These are phyloP conservation scores for Madurella mycetomatis DNA, from an alignment of 2,329 filamentous ascomycete genomes.

Conservation along the genomic window DNA sequence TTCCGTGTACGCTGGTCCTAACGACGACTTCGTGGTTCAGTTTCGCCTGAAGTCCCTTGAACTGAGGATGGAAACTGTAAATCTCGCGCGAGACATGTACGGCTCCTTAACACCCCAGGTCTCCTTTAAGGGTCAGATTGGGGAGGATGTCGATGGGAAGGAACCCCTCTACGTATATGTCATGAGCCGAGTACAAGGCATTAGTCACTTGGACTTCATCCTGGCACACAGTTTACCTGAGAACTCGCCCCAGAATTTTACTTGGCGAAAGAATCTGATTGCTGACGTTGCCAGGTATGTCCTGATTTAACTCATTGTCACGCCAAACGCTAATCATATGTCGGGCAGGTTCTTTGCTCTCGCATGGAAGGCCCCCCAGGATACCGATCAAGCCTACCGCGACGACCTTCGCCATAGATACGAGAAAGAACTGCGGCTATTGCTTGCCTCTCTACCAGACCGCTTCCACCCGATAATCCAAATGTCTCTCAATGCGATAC, in stretches of 20 bases:
- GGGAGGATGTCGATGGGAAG: slow-evolving; percentile 20
- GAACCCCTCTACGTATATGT: slow-evolving; percentile 36
- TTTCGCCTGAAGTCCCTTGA: slow-evolving; percentile 13
- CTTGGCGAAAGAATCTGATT: slow-evolving; percentile 35
- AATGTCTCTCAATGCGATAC: slow-evolving; percentile 30
- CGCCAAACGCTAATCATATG: not conserved
- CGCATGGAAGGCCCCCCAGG: slow-evolving; percentile 35
- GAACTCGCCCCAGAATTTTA: slow-evolving; percentile 24
- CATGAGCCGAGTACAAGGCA: slow-evolving; percentile 33
- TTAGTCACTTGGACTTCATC: slow-evolving; percentile 36
- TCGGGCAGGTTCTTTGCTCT: slow-evolving; percentile 37
- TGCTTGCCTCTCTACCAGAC: slow-evolving; percentile 32
- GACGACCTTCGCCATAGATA: slow-evolving; percentile 27
- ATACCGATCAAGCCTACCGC: slow-evolving; percentile 27
- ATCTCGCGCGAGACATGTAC: slow-evolving; percentile 2
- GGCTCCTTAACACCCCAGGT: slow-evolving; percentile 6
- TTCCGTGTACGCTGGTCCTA: slow-evolving; percentile 10
- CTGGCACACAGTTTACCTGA: slow-evolving; percentile 33
- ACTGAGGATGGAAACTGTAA: not conserved
- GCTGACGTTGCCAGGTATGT: slow-evolving; percentile 31
- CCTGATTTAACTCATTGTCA: not conserved
- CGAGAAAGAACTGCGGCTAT: slow-evolving; percentile 29
- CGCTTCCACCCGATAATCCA: slow-evolving; percentile 34
- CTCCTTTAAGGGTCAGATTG: slow-evolving; percentile 5
- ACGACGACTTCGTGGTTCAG: slow-evolving; percentile 7